Conservation (phyloP, 805 yeast genomes). For the Candida hungchunana region DNA sequence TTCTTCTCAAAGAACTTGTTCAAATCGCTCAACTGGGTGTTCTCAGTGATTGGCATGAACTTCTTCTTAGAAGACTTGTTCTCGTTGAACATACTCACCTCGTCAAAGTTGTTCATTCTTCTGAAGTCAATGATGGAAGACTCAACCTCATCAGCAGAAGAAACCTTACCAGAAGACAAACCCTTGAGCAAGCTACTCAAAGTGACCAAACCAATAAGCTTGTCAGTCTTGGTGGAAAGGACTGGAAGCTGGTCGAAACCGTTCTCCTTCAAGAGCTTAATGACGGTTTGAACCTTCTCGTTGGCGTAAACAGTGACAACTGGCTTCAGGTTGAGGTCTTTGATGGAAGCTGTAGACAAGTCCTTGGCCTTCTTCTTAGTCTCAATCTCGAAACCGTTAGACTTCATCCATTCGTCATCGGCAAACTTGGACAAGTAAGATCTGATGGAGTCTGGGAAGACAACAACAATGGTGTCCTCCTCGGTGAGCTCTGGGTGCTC, state of each 20-base stretch:
- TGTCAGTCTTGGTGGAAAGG: constrained; percentile 40
- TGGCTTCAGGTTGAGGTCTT: constrained; percentile 70
- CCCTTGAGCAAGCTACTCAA: constrained; percentile 66
- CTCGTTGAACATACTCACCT: constrained; percentile 59
- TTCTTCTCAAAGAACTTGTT: constrained; percentile 80
- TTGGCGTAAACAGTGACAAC: constrained; percentile 66
- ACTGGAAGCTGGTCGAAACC: constrained; percentile 88
- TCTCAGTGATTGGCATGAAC: constrained; percentile 60
- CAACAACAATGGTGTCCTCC: constrained; percentile 71
- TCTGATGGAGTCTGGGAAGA: constrained; percentile 83
- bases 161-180: constrained; percentile 56
- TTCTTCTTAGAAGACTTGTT: constrained; percentile 60
- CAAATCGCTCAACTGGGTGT: constrained; percentile 62
- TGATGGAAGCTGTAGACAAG: constrained; percentile 54
- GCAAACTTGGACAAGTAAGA: constrained; percentile 84
- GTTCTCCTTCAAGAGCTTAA: constrained; percentile 64
- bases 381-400: constrained; percentile 63
- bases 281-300: constrained; percentile 59
- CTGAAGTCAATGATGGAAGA: constrained; percentile 71
- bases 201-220: constrained; percentile 72
- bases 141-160: constrained; percentile 50
- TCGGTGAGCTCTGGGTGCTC: constrained; percentile 58
- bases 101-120: constrained; percentile 55
- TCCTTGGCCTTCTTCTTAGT: constrained; percentile 38
- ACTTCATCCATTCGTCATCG: constrained; percentile 87